A percentile compares a stretch with the other conserved stretches of the same genome.
These are phyloP conservation scores for Schizosaccharomyces osmophilus DNA, from an alignment of 805 yeast species.

Conservation along the genomic window DNA sequence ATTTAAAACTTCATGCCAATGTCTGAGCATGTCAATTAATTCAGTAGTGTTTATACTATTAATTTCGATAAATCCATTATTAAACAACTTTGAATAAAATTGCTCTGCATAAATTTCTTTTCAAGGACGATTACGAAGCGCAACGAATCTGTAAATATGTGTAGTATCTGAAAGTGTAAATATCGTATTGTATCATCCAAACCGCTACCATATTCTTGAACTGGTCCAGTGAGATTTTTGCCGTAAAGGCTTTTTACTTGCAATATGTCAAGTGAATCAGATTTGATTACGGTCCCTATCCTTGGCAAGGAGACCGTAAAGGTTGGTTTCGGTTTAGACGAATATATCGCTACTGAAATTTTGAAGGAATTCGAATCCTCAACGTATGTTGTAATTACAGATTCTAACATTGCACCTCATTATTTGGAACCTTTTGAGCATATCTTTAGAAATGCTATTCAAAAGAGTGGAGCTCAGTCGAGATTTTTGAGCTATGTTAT, in stretches of 20 bases:
- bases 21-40: too few relatives aligned
- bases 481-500: constrained; percentile 53
- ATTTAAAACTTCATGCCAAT: too few relatives aligned
- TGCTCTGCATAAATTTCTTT: too few relatives aligned
- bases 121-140: too few relatives aligned
- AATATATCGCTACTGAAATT: constrained; percentile 47
- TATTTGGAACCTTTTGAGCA: constrained; percentile 24
- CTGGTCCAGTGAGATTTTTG: not conserved
- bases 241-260: not conserved
- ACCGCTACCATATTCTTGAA: not conserved
- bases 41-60: too few relatives aligned
- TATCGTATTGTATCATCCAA: not conserved
- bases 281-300: constrained; percentile 27
- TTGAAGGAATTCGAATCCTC: constrained; percentile 46
- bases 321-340: constrained; percentile 63
- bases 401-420: constrained; percentile 32
- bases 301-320: constrained; percentile 67
- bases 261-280: not conserved
- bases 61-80: too few relatives aligned
- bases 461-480: constrained; percentile 20
- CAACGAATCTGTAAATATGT: too few relatives aligned
- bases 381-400: constrained; percentile 79
- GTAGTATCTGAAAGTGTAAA: too few relatives aligned
- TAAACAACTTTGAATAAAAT: too few relatives aligned
- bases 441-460: constrained; percentile 5